Evolutionary conservation across 2,329 filamentous ascomycete species (phyloP).

Genomic region (Canariomyces notabilis): DNA sequence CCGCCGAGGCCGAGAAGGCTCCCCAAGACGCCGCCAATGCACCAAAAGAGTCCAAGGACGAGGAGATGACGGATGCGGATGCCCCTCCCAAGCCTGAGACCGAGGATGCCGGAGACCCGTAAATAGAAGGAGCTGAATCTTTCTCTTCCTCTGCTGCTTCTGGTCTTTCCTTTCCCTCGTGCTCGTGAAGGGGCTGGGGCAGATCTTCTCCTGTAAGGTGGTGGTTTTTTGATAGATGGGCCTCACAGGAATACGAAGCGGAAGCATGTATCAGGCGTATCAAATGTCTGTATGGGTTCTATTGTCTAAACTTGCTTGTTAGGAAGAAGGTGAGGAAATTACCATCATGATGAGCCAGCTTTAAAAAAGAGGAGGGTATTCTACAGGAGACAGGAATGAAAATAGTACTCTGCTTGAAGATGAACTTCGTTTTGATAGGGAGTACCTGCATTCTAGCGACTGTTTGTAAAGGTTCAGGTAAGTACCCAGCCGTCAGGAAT

Average conservation of each 20-base stretch:
- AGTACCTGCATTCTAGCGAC: too few relatives aligned
- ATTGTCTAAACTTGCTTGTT: background rate
- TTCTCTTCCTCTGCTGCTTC: too few relatives aligned
- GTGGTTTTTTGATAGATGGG: constrained; percentile 22
- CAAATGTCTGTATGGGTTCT: background rate
- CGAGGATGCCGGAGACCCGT: constrained; percentile 36
- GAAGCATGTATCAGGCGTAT: constrained; percentile 23
- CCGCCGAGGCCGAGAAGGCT: constrained; percentile 47
- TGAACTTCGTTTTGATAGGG: too few relatives aligned
- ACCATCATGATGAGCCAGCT: background rate
- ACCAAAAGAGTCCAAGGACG: constrained; percentile 44
- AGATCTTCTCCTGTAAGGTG: too few relatives aligned
- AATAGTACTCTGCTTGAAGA: background rate
- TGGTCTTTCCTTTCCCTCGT: constrained; percentile 7
- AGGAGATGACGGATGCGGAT: constrained; percentile 61
- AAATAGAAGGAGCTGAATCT: background rate
- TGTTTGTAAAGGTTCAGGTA: too few relatives aligned
- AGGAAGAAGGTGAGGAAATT: background rate
- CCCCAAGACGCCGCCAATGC: constrained; percentile 36
- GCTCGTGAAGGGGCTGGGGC: too few relatives aligned
- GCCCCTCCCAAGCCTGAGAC: constrained; percentile 44
- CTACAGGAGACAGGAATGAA: too few relatives aligned
- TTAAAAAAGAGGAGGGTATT: background rate
- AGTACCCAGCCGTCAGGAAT: too few relatives aligned
- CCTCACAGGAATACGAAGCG: constrained; percentile 22